phyloP scores from a whole-genome alignment of 352 stramenopile species.

The Vaucheria bursata region DNA sequence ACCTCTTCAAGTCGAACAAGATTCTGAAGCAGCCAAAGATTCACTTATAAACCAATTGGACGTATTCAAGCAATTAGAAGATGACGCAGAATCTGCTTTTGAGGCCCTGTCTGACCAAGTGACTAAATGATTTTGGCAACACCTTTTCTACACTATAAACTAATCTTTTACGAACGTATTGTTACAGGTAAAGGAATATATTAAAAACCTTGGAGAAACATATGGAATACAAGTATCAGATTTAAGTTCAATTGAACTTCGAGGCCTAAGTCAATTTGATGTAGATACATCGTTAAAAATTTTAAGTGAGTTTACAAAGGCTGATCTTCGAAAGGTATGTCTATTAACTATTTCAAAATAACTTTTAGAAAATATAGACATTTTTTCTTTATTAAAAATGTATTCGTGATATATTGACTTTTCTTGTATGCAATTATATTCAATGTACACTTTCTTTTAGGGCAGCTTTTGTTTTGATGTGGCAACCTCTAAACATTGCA shows the following conservation, averaged over 20 bases:
- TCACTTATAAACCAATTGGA: neutral
- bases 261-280: slow-evolving; percentile 27
- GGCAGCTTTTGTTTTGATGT: too few relatives aligned
- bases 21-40: neutral
- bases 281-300: slow-evolving; percentile 15
- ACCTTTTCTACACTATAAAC: too few relatives aligned
- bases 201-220: too few relatives aligned
- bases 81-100: slow-evolving; percentile 6
- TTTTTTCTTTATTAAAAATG: too few relatives aligned
- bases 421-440: too few relatives aligned
- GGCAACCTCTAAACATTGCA: too few relatives aligned
- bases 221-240: slow-evolving; percentile 19
- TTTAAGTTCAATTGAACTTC: slow-evolving; percentile 39
- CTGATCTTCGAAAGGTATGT: slow-evolving; percentile 20
- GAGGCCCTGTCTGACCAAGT: slow-evolving; percentile 3
- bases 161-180: too few relatives aligned
- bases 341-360: too few relatives aligned
- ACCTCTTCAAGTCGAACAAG: neutral
- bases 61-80: neutral
- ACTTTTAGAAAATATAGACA: too few relatives aligned
- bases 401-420: too few relatives aligned
- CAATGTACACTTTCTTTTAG: too few relatives aligned
- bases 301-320: slow-evolving; percentile 27
- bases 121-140: neutral
- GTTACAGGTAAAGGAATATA: too few relatives aligned